Percentiles rank a stretch among this genome's conserved stretches.
Evolutionary conservation across 2,329 filamentous ascomycete species (phyloP).

Genomic region (Colletotrichum musicola): DNA sequence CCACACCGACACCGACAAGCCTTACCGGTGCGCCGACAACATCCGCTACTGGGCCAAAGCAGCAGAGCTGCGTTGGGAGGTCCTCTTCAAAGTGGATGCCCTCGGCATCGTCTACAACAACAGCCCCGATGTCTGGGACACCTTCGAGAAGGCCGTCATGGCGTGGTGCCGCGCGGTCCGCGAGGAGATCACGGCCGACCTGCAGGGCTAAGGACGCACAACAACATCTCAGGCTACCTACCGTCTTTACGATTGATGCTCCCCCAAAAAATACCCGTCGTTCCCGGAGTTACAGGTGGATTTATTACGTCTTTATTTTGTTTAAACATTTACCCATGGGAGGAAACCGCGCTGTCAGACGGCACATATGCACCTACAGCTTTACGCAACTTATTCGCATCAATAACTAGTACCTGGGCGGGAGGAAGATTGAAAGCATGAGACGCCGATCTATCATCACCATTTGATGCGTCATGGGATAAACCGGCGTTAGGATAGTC

Average conservation of each 20-base stretch:
- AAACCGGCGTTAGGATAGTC: constrained; percentile 18
- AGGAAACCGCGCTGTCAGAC: constrained; percentile 14
- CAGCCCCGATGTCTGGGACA: constrained; percentile 77
- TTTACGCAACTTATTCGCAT: constrained; percentile 16
- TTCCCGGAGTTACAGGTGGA: constrained; percentile 32
- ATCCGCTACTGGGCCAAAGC: constrained; percentile 97
- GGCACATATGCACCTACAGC: constrained; percentile 16
- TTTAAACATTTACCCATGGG: constrained; percentile 15
- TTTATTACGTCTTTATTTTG: constrained; percentile 10
- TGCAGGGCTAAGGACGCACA: constrained; percentile 44
- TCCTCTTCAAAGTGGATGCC: constrained; percentile 84
- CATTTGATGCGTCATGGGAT: background rate
- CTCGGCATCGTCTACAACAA: constrained; percentile 86
- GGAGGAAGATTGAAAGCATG: constrained; percentile 13
- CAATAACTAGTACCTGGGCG: constrained; percentile 6
- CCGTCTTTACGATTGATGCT: constrained; percentile 38
- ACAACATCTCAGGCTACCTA: constrained; percentile 17
- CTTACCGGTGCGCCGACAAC: constrained; percentile 94
- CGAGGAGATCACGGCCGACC: constrained; percentile 83
- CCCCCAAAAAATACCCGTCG: constrained; percentile 36
- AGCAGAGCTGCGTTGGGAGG: constrained; percentile 93
- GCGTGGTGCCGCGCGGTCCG: constrained; percentile 87
- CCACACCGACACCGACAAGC: constrained; percentile 94
- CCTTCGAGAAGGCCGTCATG: constrained; percentile 86
- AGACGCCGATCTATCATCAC: constrained; percentile 11